Evolutionary conservation across 2,329 filamentous ascomycete genomes (phyloP).

Genomic region (Xylaria sp.): DNA sequence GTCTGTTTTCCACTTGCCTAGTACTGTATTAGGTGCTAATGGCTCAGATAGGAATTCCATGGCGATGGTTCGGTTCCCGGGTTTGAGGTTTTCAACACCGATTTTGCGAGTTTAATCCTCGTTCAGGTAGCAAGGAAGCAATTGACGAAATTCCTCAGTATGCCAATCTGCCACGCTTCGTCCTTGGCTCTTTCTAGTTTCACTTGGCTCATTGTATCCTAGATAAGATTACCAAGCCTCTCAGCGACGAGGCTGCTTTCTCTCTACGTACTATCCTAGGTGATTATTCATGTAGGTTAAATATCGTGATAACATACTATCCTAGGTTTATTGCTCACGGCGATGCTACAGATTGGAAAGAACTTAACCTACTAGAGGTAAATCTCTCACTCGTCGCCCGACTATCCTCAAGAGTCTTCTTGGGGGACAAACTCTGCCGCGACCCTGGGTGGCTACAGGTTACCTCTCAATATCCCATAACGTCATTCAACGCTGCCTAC

Average conservation of each 20-base stretch:
- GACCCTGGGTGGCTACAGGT: constrained; percentile 20
- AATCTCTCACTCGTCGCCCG: constrained; percentile 21
- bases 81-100: constrained; percentile 17
- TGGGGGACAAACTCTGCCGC: constrained; percentile 28
- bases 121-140: constrained; percentile 27
- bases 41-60: constrained; percentile 18
- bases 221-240: constrained; percentile 25
- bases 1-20: neutral
- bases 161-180: neutral
- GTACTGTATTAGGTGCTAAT: constrained; percentile 1
- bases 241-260: constrained; percentile 20
- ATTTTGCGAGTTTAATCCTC: neutral
- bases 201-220: neutral
- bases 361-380: neutral
- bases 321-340: neutral
- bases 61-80: constrained; percentile 8
- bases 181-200: neutral
- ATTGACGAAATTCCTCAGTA: constrained; percentile 25
- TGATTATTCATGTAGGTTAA: constrained; percentile 14
- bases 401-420: constrained; percentile 25
- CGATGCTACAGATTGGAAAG: constrained; percentile 17
- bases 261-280: constrained; percentile 20
- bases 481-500: neutral
- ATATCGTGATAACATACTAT: no score
- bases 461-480: constrained; percentile 10